Conservation (phyloP, 2,329 filamentous ascomycete genomes). For the Cladosporium sp. region DNA sequence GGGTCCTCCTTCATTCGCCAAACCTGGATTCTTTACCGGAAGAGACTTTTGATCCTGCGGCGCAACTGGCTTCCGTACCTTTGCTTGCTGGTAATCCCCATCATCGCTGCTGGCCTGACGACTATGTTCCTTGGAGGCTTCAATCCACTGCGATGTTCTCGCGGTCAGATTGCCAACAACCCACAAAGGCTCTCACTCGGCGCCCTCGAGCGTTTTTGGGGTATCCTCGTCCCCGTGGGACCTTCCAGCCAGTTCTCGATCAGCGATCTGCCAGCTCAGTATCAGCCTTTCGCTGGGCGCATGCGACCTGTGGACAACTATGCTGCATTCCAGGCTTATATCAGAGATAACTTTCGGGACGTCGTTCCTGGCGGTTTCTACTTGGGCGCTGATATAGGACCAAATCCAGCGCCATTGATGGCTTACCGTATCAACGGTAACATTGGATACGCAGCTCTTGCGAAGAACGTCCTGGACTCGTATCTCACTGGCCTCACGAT, state of each 20-base stretch:
- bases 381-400: conserved; percentile 49
- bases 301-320: conserved; percentile 50
- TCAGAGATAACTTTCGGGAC: conserved; percentile 57
- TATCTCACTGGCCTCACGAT: conserved; percentile 65
- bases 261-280: conserved; percentile 1
- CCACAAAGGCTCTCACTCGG: conserved; percentile 19
- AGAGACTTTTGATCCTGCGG: conserved; percentile 70
- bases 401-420: conserved; percentile 52
- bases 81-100: conserved; percentile 68
- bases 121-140: conserved; percentile 61
- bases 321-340: conserved; percentile 62
- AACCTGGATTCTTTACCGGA: conserved; percentile 66
- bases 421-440: conserved; percentile 62
- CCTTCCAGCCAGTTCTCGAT: conserved; percentile 29
- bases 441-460: conserved; percentile 63
- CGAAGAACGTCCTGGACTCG: conserved; percentile 86
- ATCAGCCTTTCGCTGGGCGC: conserved; percentile 39
- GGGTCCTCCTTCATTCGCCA: conserved; percentile 66
- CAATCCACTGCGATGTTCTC: conserved; percentile 44
- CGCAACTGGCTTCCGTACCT: conserved; percentile 72
- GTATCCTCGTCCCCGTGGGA: conserved; percentile 30
- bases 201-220: conserved; percentile 14
- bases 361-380: conserved; percentile 73
- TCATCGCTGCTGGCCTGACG: conserved; percentile 74
- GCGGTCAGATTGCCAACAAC: conserved; percentile 30